Evolutionary conservation across 306 rosid species (phyloP), one percentile per base, ranked within the genome.

Genomic region (Myrica gale): DNA sequence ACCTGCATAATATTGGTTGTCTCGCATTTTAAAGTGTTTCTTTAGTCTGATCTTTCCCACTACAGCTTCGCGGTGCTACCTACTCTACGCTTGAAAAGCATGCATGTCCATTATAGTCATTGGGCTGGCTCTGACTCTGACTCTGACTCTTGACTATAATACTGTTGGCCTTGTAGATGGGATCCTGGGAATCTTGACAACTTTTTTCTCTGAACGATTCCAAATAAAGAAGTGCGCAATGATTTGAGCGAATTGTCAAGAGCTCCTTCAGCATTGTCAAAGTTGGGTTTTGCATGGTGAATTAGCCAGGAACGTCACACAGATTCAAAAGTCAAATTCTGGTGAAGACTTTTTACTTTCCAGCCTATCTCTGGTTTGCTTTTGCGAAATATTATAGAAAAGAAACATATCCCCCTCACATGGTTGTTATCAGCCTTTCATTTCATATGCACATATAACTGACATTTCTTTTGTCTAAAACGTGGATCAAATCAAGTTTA

Each of bases 321-420:
- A 7, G 12, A 47, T 44, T 9, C 60, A 56, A 54, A 66, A 67
- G 75, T 56, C 19, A 63, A 11, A 63, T 5, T 19, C 9, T 37
- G 45, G 62, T 72, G 32, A 53, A 82, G 57, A 61, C 56, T 71
- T 46, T 26, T 5, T 3, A 32, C 70, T 82, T 82, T 69, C 83
- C 82, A 82, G 82, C 76, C 69, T 54, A 21, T 41, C 54, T 20
- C 10, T 48, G 19, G 71, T 73, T 68, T 75, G 73, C 79, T 32
- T 51, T 47, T 0, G n/a, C 13, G 58, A 47, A 69, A 47, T 41
- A 47, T 41, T 15, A 39, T 63, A 16, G 69, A 63, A 4, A 65
- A 41, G 15, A 42, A 11, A 26, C 2, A 3, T 65, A 47, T 47
- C 45, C 50, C 50, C 8, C 20, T 16, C 50, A 62, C 23, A 42